Evolutionary conservation across 2,329 filamentous ascomycete species (phyloP).

Genomic region (Colletotrichum liriopes): DNA sequence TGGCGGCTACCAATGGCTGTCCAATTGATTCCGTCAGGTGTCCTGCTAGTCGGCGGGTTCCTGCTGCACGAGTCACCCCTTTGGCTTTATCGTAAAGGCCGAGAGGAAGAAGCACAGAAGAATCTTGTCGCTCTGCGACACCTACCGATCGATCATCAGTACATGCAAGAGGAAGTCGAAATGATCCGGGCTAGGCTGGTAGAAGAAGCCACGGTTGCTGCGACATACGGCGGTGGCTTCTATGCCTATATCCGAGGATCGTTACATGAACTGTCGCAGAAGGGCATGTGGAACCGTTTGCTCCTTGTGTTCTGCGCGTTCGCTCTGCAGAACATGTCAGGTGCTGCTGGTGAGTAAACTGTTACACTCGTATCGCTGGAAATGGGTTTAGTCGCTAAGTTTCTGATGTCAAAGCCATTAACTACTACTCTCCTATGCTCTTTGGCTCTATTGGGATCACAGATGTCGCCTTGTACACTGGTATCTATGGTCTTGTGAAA

Average conservation of each 20-base stretch:
- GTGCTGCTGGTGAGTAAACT: constrained; percentile 52
- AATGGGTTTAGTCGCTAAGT: constrained; percentile 27
- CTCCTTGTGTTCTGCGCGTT: constrained; percentile 57
- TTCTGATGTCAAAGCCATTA: constrained; percentile 51
- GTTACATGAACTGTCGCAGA: constrained; percentile 53
- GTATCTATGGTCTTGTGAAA: constrained; percentile 66
- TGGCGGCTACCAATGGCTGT: constrained; percentile 68
- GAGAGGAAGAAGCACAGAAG: constrained; percentile 47
- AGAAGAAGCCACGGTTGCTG: constrained; percentile 53
- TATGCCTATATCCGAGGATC: constrained; percentile 55
- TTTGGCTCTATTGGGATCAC: constrained; percentile 62
- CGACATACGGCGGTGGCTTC: constrained; percentile 51
- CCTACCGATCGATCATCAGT: constrained; percentile 57
- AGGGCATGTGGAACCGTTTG: constrained; percentile 60
- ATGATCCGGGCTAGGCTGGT: constrained; percentile 58
- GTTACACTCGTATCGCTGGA: neutral
- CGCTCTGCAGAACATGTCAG: constrained; percentile 58
- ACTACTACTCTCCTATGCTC: constrained; percentile 60
- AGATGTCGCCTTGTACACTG: constrained; percentile 62
- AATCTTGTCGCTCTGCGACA: constrained; percentile 61
- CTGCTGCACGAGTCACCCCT: constrained; percentile 52
- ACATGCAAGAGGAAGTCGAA: constrained; percentile 64
- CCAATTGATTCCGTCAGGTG: constrained; percentile 60
- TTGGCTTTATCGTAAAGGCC: constrained; percentile 45
- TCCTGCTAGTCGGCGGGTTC: constrained; percentile 61